These are phyloP conservation scores for Vigna hirtella DNA, from an alignment of 306 rosid genomes.

Conservation along the genomic window DNA sequence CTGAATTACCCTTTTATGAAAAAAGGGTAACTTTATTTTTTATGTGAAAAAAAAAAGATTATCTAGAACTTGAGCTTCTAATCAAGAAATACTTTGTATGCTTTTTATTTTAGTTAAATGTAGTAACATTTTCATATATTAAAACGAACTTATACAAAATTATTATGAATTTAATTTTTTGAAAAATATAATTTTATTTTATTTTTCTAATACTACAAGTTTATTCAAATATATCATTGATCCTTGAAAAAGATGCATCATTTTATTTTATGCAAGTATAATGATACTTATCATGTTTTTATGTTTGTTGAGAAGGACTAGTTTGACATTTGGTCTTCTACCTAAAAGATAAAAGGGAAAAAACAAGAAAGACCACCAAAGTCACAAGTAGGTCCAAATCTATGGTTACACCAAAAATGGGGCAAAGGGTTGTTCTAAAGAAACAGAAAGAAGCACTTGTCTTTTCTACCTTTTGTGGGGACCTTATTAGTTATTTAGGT, in stretches of 20 bases:
- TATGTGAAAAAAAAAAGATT: too few relatives aligned
- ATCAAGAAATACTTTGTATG: too few relatives aligned
- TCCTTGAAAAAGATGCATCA: neutral
- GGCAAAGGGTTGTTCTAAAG: neutral
- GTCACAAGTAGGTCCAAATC: conserved; percentile 11
- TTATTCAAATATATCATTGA: too few relatives aligned
- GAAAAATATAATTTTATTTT: too few relatives aligned
- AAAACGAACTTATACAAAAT: too few relatives aligned
- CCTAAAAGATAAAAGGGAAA: neutral
- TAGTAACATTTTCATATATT: too few relatives aligned
- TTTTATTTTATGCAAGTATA: neutral
- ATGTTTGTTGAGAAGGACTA: neutral
- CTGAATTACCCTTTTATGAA: too few relatives aligned
- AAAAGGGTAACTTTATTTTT: too few relatives aligned
- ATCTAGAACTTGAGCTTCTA: too few relatives aligned
- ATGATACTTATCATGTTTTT: neutral
- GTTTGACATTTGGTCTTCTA: neutral
- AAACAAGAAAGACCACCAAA: neutral
- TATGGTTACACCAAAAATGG: neutral
- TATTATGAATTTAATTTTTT: too few relatives aligned
- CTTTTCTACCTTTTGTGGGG: neutral
- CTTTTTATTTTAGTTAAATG: too few relatives aligned
- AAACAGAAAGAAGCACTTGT: conserved; percentile 15
- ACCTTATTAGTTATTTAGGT: neutral
- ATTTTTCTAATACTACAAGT: too few relatives aligned